Base-by-base conservation (phyloP, 2,329 filamentous ascomycete genomes). In the Pseudocercospora cruenta region DNA sequence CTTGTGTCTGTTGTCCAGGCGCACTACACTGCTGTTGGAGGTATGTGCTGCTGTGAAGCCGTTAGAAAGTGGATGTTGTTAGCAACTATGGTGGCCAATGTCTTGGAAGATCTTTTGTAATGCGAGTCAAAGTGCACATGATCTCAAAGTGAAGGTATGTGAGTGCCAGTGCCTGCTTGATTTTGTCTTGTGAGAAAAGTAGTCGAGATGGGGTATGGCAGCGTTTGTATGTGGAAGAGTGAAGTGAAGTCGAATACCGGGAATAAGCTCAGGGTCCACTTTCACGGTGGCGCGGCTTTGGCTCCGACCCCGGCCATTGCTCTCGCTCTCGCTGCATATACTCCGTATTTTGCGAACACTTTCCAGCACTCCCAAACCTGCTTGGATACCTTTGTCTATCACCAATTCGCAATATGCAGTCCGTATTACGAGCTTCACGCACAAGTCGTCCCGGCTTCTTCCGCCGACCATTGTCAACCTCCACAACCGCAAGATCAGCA, bases 401-500 rank as follows among this genome's bases (percentile, higher is more conserved):
- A n/a, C 26, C 33, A 24, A 28, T 19, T 19, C 4, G 24, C n/a
- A 65, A 3, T 28, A 75, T 75, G 73, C 73, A 73, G 36, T 60
- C 66, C n/a, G 67, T 64, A 10, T 58, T 61, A 26, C 54, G 58
- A 62, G 54, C 63, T 7, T 60, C 65, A 43, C 74, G 73, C 60
- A 69, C 65, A 7, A 69, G 74, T n/a, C 73, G 74, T 63, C 69
- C 72, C 31, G 69, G 68, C 63, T 75, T 74, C 67, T 72, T 72
- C 69, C 63, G 63, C 45, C 71, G 73, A 49, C 22, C 69, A 71
- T 75, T 81, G 71, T 74, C 75, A 71, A 78, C 80, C 73, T 77
- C 79, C 65, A 71, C 80, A 69, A 86, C 85, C 80, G 77, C 80
- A 62, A 66, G 62, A 43, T 72, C 72, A 63, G 63, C 62, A 75